A percentile compares a stretch with the other conserved stretches of the same genome.
Evolutionary conservation across 148 eudicot species (phyloP).

Genomic region (Arctostaphylos glauca): DNA sequence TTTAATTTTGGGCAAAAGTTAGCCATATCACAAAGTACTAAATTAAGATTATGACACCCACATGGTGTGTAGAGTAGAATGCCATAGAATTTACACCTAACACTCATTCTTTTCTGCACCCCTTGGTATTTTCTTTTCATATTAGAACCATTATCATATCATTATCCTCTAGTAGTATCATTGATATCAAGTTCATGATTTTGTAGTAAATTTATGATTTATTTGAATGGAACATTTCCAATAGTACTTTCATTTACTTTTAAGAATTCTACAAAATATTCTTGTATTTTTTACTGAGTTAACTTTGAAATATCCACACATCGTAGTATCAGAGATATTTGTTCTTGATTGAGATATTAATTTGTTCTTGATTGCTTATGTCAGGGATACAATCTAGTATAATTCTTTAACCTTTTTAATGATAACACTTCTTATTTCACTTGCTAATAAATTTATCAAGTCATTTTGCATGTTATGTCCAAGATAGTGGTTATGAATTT

Average conservation of each 20-base stretch:
- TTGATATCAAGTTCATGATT: neutral
- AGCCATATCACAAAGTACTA: neutral
- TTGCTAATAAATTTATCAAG: neutral
- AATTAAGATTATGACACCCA: neutral
- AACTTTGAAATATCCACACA: neutral
- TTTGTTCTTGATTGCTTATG: neutral
- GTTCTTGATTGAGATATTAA: neutral
- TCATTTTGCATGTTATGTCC: constrained; percentile 19
- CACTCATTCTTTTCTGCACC: neutral
- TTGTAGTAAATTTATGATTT: neutral
- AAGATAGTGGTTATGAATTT: constrained; percentile 11
- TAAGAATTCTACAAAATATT: constrained; percentile 6
- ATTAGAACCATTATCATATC: no score
- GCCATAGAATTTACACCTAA: neutral
- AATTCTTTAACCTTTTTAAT: neutral
- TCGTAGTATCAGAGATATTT: constrained; percentile 11
- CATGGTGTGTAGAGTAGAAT: neutral
- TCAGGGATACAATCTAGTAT: neutral
- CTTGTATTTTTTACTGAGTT: neutral
- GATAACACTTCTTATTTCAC: neutral
- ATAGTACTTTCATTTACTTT: constrained; percentile 14
- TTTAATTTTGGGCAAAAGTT: neutral
- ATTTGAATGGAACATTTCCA: neutral
- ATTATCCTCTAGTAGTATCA: neutral
- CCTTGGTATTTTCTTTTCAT: neutral